Percentiles rank a stretch among this genome's conserved stretches.
phyloP scores from a whole-genome alignment of 805 yeast genomes.

The Candida corydali region DNA sequence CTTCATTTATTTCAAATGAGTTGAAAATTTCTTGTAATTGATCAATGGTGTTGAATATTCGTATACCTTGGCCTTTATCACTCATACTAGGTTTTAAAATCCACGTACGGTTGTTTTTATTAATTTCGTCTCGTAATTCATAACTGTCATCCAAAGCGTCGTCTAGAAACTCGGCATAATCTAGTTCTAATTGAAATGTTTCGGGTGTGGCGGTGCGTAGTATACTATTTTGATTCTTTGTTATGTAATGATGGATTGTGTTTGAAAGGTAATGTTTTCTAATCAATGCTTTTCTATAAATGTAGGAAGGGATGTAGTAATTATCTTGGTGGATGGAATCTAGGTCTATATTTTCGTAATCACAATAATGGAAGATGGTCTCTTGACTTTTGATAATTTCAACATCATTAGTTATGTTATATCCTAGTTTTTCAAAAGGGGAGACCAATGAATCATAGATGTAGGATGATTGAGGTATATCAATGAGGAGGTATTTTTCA shows the following conservation, averaged over 20 bases:
- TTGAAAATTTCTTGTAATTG: constrained; percentile 83
- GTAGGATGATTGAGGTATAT: constrained; percentile 37
- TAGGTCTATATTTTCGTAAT: constrained; percentile 82
- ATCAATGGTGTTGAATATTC: constrained; percentile 71
- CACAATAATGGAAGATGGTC: constrained; percentile 73
- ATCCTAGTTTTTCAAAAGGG: constrained; percentile 27
- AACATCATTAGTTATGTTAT: constrained; percentile 13
- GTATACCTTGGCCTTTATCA: constrained; percentile 94
- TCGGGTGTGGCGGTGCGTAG: constrained; percentile 64
- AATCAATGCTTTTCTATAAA: constrained; percentile 85
- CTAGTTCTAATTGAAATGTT: constrained; percentile 77
- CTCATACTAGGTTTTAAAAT: constrained; percentile 96
- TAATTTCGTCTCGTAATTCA: constrained; percentile 79
- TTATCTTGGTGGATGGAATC: constrained; percentile 49
- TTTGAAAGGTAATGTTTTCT: constrained; percentile 88
- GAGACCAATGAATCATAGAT: constrained; percentile 37
- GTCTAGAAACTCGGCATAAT: constrained; percentile 93
- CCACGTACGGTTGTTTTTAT: constrained; percentile 62
- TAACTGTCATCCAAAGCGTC: constrained; percentile 90
- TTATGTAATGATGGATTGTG: constrained; percentile 68
- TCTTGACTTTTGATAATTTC: constrained; percentile 21
- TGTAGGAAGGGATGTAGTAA: constrained; percentile 73
- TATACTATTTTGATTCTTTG: constrained; percentile 69
- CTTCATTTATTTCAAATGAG: constrained; percentile 73
- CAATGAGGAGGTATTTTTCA: constrained; percentile 25